Base-by-base conservation (phyloP, 345 rosid species). In the Eucalyptus guilfoylei region DNA sequence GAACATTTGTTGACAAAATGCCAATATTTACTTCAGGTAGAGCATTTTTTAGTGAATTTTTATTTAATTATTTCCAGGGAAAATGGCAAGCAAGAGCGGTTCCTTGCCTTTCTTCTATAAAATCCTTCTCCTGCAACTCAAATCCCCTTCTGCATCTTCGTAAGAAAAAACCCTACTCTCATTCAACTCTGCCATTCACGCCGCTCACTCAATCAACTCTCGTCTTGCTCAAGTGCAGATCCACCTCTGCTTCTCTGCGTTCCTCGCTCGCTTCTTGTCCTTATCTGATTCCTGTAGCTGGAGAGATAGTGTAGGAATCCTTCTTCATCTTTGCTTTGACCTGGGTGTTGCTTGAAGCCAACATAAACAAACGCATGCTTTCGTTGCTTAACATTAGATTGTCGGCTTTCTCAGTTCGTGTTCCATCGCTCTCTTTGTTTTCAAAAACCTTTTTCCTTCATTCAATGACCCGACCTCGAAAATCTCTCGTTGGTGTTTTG, bases 281-380 rank as follows among this genome's bases (percentile, higher is more conserved):
- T 62, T 62, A 7, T 30, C 10, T 30, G 34, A 62, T 30, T 62
- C 34, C 37, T 30, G 72, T 30, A 14, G 32, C 72, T 30, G 72
- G 72, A 30, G 37, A 64, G 32, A 64, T 64, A 17, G 72, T 7
- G 37, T n/a, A 64, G 16, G 72, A 64, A 30, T n/a, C 72, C 72
- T 64, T 30, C 76, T 6, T 55, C 60, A 55, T 14, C 5, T 62
- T 67, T 15, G 40, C 76, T 67, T 67, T 15, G 76, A 67, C 32
- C 40, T 16, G 6, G 9, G 40, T 67, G 76, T 67, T 67, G 34
- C 40, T 67, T 67, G 76, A 55, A 92, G 98, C 99, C 96, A 87
- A 91, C 87, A 45, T 10, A 32, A 62, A 52, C 23, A 52, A 52
- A 72, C 11, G 81, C 45, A 11, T 72, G 81, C 81, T 37, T 37